These are phyloP conservation scores for Caloboletus firmus DNA, from an alignment of 1,284 basidiomycete species.

Conservation along the genomic window DNA sequence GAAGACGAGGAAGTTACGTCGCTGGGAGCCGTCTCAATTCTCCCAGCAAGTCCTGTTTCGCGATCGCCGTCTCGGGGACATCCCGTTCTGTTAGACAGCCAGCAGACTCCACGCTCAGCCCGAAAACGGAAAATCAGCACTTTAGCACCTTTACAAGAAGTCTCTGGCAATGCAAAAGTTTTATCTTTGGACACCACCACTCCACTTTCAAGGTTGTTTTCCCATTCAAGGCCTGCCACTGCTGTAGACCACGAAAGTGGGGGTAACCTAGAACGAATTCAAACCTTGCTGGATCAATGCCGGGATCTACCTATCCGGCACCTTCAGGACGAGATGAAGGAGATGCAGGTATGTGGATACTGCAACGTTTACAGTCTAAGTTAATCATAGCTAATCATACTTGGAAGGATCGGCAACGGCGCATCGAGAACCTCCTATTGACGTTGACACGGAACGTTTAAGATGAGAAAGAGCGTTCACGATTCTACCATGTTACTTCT, in stretches of 20 bases:
- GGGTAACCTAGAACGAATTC: constrained; percentile 54
- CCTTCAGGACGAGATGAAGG: constrained; percentile 76
- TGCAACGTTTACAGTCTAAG: background rate
- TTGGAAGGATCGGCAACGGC: constrained; percentile 67
- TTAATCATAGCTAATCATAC: constrained; percentile 7
- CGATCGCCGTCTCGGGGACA: constrained; percentile 6
- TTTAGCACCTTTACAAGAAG: constrained; percentile 29
- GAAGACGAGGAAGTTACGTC: constrained; percentile 26
- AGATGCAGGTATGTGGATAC: constrained; percentile 58
- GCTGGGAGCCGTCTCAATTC: constrained; percentile 9
- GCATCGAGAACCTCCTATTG: constrained; percentile 70
- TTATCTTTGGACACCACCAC: constrained; percentile 34
- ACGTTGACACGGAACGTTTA: constrained; percentile 52
- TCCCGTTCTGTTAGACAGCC: constrained; percentile 9
- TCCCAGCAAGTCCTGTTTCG: constrained; percentile 15
- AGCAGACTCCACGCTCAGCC: constrained; percentile 8
- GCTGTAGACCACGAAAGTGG: constrained; percentile 29
- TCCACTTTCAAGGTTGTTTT: constrained; percentile 31
- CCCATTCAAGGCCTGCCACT: constrained; percentile 16
- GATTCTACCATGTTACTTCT: background rate
- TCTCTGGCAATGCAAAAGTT: constrained; percentile 31
- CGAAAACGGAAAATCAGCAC: constrained; percentile 32
- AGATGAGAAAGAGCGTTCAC: constrained; percentile 13
- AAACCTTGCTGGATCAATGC: constrained; percentile 61
- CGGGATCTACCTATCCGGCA: constrained; percentile 59